phyloP scores from a whole-genome alignment of 1,284 basidiomycete species.

The Ganoderma sinense region DNA sequence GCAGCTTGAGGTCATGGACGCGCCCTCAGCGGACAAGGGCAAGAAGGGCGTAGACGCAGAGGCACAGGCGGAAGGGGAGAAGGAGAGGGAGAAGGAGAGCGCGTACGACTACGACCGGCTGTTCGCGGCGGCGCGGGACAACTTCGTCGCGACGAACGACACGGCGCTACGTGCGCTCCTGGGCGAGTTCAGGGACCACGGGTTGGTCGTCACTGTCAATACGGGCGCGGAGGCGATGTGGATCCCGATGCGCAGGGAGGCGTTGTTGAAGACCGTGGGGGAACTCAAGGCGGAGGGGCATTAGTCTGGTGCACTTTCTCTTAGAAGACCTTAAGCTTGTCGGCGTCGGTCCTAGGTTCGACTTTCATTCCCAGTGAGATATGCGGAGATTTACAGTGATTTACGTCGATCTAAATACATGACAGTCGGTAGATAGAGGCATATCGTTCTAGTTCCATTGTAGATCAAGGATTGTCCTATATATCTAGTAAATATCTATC shows the following conservation, averaged over 20 bases:
- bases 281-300: constrained; percentile 36
- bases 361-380: no score
- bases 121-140: constrained; percentile 72
- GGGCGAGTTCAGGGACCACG: constrained; percentile 91
- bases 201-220: constrained; percentile 71
- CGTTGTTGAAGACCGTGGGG: constrained; percentile 48
- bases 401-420: no score
- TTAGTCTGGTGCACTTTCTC: neutral
- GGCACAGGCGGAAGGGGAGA: constrained; percentile 36
- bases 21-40: constrained; percentile 13
- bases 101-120: constrained; percentile 71
- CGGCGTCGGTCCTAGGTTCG: no score
- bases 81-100: constrained; percentile 51
- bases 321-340: no score
- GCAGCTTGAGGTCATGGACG: constrained; percentile 67
- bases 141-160: constrained; percentile 89
- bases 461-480: no score
- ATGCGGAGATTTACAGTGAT: no score
- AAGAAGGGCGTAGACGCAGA: constrained; percentile 29
- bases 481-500: no score
- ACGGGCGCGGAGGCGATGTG: constrained; percentile 69
- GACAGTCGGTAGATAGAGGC: no score
- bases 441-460: no score
- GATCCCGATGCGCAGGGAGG: constrained; percentile 84
- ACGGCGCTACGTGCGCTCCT: constrained; percentile 83